Evolutionary conservation across 495 filamentous ascomycete species (phyloP).

Genomic region (Penicillium canariense): DNA sequence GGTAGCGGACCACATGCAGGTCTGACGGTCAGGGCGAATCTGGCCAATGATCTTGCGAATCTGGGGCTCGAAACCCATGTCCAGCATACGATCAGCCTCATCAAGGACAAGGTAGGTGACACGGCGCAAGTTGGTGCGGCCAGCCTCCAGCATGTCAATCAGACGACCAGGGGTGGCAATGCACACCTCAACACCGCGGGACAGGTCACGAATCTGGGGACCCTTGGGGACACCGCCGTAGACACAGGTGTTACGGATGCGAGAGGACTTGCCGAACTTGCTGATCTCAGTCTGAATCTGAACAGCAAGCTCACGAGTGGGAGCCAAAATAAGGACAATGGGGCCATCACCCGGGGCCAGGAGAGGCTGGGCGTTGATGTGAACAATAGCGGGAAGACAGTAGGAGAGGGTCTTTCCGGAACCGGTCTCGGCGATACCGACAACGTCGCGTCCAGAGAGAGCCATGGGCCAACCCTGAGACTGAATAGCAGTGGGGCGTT

Average conservation of each 20-base stretch:
- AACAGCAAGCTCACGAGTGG: slow-evolving; percentile 95
- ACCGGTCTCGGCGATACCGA: slow-evolving; percentile 98
- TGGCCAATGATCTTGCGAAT: slow-evolving; percentile 97
- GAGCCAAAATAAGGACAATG: slow-evolving; percentile 92
- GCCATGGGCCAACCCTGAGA: slow-evolving; percentile 99
- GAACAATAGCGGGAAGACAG: slow-evolving; percentile 96
- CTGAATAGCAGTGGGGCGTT: slow-evolving; percentile 90
- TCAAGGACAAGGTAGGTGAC: slow-evolving; percentile 97
- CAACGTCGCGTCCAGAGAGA: slow-evolving; percentile 94
- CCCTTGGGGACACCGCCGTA: slow-evolving; percentile 99
- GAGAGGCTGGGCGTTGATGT: slow-evolving; percentile 98
- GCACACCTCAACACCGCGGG: slow-evolving; percentile 92
- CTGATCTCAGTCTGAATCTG: slow-evolving; percentile 99
- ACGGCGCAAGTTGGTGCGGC: slow-evolving; percentile 96
- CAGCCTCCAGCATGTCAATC: slow-evolving; percentile 97
- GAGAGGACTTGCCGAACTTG: slow-evolving; percentile 98
- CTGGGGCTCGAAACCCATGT: slow-evolving; percentile 99
- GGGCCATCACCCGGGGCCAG: slow-evolving; percentile 95
- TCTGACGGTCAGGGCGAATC: slow-evolving; percentile 97
- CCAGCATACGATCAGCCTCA: slow-evolving; percentile 99
- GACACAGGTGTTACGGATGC: slow-evolving; percentile 98
- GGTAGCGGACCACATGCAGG: slow-evolving; percentile 99
- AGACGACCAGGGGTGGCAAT: slow-evolving; percentile 97
- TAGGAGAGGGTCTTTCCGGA: slow-evolving; percentile 99
- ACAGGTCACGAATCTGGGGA: slow-evolving; percentile 90